Evolutionary conservation across 1,284 basidiomycete species (phyloP), one percentile per base, ranked within the genome.

Genomic region (Puccinia novopanici): DNA sequence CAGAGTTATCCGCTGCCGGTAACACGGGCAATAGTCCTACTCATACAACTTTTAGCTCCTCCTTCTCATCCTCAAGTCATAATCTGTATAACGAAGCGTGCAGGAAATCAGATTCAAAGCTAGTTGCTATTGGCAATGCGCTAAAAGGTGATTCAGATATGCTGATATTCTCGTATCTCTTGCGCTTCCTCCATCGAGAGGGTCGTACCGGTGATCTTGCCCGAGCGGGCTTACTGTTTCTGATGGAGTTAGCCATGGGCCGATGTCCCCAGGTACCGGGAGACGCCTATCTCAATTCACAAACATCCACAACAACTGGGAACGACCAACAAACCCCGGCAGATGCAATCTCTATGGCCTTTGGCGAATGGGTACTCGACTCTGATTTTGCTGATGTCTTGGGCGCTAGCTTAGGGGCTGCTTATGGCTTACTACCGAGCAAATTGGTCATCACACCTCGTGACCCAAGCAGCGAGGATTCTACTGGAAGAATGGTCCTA

Each of bases 301-400:
- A 59, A 6, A 27, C 59, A 73, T 75, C 65, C 30, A 24, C 24
- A 34, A 40, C 19, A 63, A 63, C 59, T 63, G 27, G 50, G 2
- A 12, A 24, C 27, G 42, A 45, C 8, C 73, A 45, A 52, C 54
- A 42, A 27, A 73, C 81, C 2, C 61, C 63, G 17, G 52, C 67
- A 59, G 90, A 90, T 42, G 92, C 94, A 84, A 92, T 93, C 5
- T 91, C 91, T 15, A 88, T 93, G 76, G 93, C 91, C n/a, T 88
- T 95, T 63, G 93, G 92, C 37, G 93, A 95, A 84, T 98, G 95
- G 85, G 93, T 98, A 73, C 89, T 97, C 22, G 93, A 97, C 84
- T 94, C 95, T 9, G 95, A 98, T 87, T 97, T 98, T 86, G 93
- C 94, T 22, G 95, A 98, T 82, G 95, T 99, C 1, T 89, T 99